Base-by-base conservation (phyloP, 83 land plant genomes). In the Thuja plicata region DNA sequence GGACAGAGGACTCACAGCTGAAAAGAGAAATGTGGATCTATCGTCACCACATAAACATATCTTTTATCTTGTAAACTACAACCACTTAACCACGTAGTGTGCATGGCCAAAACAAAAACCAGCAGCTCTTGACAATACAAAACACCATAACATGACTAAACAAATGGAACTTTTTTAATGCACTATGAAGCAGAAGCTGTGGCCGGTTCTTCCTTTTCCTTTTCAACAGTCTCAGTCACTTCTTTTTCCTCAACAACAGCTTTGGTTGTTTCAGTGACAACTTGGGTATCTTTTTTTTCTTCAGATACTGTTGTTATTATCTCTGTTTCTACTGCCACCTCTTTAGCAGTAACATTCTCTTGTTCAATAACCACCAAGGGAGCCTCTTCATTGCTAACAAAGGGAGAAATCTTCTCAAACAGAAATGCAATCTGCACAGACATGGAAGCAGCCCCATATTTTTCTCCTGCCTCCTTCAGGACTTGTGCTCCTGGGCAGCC, bases 401-500 rank as follows among this genome's bases (percentile, higher is more conserved):
- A 85, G 1, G 87, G 66, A 50, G 87, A 85, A 17, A 85, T 48
- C 62, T 85, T 85, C 40, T 32, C 37, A 27, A 85, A 11, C 87
- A 85, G 87, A 54, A 41, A 85, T 50, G 21, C 19, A 34, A 85
- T 85, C 87, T 54, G 66, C 27, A n/a, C 19, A n/a, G 62, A 48
- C 86, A 84, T 48, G 27, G 54, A 46, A 48, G 86, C 35, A 30
- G 86, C 46, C 54, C 87, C 87, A 32, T 50, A 54, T 32, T 85
- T 85, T 1, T 85, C 87, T 85, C 62, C 57, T 46, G 66, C 40
- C 62, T 85, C 87, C 87, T 85, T 85, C 27, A 85, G 17, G 7
- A 54, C 55, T 30, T 50, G 57, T 50, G 87, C 57, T 32, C 87
- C 87, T 0, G 87, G 87, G 48, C 34, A 84, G 34, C 86, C 86